phyloP scores from a whole-genome alignment of 441 rosid genomes.

The Populus hybrid region DNA sequence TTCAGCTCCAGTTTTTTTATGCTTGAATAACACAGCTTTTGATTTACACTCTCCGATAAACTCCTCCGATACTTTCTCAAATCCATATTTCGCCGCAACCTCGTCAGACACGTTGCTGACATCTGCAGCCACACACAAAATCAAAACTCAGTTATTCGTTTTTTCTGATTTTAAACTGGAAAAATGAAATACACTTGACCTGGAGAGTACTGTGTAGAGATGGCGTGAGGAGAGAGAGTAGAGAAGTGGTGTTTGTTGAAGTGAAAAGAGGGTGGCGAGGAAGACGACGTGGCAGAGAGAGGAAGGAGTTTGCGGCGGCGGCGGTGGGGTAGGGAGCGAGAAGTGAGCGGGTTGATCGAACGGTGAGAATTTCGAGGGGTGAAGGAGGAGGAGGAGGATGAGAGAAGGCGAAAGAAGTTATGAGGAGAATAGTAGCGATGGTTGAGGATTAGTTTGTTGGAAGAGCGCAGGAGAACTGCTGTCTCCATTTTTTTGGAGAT shows the following conservation, averaged over 20 bases:
- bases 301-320: conserved; percentile 17
- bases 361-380: conserved; percentile 23
- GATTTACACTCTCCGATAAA: conserved; percentile 88
- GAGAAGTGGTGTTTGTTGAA: conserved; percentile 40
- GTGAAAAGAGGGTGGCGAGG: conserved; percentile 24
- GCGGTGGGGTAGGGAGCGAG: conserved; percentile 34
- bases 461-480: conserved; percentile 60
- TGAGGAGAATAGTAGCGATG: conserved; percentile 40
- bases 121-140: conserved; percentile 29
- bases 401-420: conserved; percentile 49
- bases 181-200: conserved; percentile 28
- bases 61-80: conserved; percentile 67
- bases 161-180: too few species aligned
- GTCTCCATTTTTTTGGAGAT: conserved; percentile 37
- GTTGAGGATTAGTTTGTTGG: conserved; percentile 24
- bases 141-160: background rate
- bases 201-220: conserved; percentile 53
- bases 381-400: conserved; percentile 3
- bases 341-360: conserved; percentile 19
- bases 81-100: conserved; percentile 68
- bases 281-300: background rate
- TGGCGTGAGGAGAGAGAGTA: conserved; percentile 49
- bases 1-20: conserved; percentile 81
- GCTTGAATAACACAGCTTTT: conserved; percentile 67
- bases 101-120: conserved; percentile 46